These are phyloP conservation scores for Cadophora sp. DNA, from an alignment of 2,329 filamentous ascomycete species.

Conservation along the genomic window DNA sequence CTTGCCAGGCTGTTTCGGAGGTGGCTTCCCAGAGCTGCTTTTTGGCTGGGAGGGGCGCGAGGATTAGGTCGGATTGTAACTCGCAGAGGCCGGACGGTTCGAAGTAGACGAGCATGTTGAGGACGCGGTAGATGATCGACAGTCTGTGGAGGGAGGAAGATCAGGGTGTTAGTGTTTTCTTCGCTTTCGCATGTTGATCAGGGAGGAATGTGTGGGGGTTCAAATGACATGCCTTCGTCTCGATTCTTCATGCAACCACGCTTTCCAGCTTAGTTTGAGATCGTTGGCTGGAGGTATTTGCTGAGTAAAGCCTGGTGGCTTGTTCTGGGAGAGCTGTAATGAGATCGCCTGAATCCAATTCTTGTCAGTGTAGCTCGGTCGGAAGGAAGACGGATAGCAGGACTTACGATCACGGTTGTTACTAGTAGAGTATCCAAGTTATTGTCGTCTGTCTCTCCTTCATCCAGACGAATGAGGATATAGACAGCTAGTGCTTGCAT, in stretches of 20 bases:
- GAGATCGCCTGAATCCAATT: slow-evolving; percentile 23
- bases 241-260: slow-evolving; percentile 52
- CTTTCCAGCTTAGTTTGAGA: slow-evolving; percentile 45
- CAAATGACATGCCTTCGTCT: slow-evolving; percentile 40
- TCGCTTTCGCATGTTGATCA: not conserved
- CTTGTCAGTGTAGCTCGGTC: slow-evolving; percentile 10
- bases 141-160: slow-evolving; percentile 41
- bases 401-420: slow-evolving; percentile 45
- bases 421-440: slow-evolving; percentile 49
- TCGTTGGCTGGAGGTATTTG: slow-evolving; percentile 30
- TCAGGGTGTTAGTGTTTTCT: slow-evolving; percentile 31
- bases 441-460: slow-evolving; percentile 53
- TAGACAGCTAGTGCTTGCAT: slow-evolving; percentile 54
- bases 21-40: slow-evolving; percentile 53
- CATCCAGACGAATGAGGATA: slow-evolving; percentile 50
- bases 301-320: slow-evolving; percentile 31
- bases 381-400: slow-evolving; percentile 13
- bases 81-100: slow-evolving; percentile 49
- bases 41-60: slow-evolving; percentile 51
- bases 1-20: slow-evolving; percentile 46
- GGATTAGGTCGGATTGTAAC: slow-evolving; percentile 45
- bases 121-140: slow-evolving; percentile 47
- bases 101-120: slow-evolving; percentile 53
- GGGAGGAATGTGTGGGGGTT: not conserved
- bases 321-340: slow-evolving; percentile 27